A percentile compares a stretch with the other conserved stretches of the same genome.
Conservation (phyloP, 345 rosid genomes). For the Ceriops tagal region DNA sequence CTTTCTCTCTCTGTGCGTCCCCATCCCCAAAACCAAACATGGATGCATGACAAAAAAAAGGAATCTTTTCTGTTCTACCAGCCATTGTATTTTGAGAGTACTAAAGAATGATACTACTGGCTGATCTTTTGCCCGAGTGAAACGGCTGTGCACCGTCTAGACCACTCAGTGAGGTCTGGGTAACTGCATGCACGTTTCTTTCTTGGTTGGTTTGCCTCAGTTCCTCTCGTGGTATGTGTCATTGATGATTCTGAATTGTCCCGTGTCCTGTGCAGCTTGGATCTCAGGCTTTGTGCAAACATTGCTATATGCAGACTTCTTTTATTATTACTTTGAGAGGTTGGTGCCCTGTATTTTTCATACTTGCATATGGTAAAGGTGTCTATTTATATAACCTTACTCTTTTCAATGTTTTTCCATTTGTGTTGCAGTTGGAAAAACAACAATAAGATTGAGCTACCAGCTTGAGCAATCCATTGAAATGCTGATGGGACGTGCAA, state of each 20-base stretch:
- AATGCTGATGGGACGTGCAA: not conserved
- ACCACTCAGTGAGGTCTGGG: not conserved
- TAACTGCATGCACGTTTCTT: not conserved
- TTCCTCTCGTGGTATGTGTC: not conserved
- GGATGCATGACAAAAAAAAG: too few relatives aligned
- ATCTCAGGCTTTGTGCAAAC: slow-evolving; percentile 47
- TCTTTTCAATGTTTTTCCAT: not conserved
- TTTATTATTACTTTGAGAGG: slow-evolving; percentile 50
- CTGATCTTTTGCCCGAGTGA: not conserved
- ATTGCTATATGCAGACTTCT: slow-evolving; percentile 45
- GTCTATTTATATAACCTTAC: not conserved
- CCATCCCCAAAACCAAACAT: too few relatives aligned
- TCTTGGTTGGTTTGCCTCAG: not conserved
- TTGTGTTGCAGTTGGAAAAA: slow-evolving; percentile 63
- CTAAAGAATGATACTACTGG: not conserved
- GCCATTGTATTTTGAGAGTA: not conserved
- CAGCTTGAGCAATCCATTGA: slow-evolving; percentile 38
- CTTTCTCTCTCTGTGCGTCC: not conserved
- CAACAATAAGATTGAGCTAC: slow-evolving; percentile 73
- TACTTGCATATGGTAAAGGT: not conserved
- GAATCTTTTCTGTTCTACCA: too few relatives aligned
- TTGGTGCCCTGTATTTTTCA: not conserved
- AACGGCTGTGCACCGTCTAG: not conserved
- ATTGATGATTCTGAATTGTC: not conserved
- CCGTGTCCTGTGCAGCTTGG: slow-evolving; percentile 37